These are phyloP conservation scores for Colletotrichum euphorbiae DNA, from an alignment of 2,329 filamentous ascomycete species.

Conservation along the genomic window DNA sequence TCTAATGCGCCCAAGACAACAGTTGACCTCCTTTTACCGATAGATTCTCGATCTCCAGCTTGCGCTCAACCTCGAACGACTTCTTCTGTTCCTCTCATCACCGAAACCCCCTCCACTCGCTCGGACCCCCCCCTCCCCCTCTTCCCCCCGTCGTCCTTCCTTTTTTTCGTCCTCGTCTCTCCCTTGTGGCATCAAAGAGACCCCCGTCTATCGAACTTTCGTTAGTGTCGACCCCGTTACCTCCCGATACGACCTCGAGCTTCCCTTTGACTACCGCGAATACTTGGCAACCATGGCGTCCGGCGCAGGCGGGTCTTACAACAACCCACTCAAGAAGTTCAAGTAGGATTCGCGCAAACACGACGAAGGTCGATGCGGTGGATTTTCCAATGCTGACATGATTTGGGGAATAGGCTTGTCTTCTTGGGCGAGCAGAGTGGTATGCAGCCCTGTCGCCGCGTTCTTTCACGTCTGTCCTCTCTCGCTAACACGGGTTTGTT, in stretches of 20 bases:
- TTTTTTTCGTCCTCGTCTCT: neutral
- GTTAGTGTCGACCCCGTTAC: conserved; percentile 34
- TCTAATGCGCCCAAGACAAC: conserved; percentile 23
- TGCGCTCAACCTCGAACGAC: conserved; percentile 15
- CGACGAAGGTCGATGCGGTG: neutral
- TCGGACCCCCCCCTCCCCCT: neutral
- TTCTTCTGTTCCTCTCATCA: conserved; percentile 12
- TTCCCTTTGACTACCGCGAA: conserved; percentile 29
- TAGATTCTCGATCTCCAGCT: conserved; percentile 25
- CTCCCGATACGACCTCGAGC: conserved; percentile 27
- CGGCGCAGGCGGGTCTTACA: conserved; percentile 83
- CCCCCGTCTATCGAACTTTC: neutral
- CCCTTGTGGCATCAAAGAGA: conserved; percentile 30
- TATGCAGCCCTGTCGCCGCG: conserved; percentile 62
- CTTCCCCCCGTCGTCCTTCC: neutral
- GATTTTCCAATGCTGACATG: conserved; percentile 42
- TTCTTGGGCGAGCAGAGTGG: conserved; percentile 99
- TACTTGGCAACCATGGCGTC: conserved; percentile 72
- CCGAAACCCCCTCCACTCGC: conserved; percentile 29
- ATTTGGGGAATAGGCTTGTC: conserved; percentile 74
- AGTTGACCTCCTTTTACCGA: conserved; percentile 38
- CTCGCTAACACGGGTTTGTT: conserved; percentile 19
- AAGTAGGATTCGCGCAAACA: conserved; percentile 70
- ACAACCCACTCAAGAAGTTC: conserved; percentile 99
- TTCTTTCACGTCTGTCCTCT: conserved; percentile 7